Conservation (phyloP, 108 stramenopile species). For the Schizochytrium sp. region DNA sequence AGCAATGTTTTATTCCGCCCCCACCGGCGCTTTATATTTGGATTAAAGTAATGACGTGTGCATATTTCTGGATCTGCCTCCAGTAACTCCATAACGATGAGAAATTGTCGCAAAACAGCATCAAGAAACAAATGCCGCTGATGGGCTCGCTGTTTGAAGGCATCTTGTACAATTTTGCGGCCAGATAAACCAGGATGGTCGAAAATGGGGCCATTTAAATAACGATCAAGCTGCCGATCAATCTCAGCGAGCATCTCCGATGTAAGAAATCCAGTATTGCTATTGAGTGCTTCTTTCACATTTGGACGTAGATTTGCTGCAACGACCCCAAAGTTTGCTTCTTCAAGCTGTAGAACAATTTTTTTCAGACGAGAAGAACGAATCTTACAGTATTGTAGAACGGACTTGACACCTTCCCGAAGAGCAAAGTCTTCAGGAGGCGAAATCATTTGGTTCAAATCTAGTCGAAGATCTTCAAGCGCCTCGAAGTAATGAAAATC, state of each 20-base stretch:
- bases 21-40: constrained; percentile 31
- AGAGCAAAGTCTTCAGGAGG: constrained; percentile 33
- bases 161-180: constrained; percentile 21
- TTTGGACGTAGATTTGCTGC: background rate
- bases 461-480: background rate
- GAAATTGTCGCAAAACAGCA: constrained; percentile 22
- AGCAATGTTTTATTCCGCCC: background rate
- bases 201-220: constrained; percentile 35
- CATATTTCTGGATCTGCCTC: constrained; percentile 1
- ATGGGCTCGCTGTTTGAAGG: background rate
- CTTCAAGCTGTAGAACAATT: background rate
- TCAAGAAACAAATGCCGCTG: constrained; percentile 46
- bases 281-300: background rate
- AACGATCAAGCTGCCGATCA: background rate
- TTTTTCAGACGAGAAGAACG: background rate
- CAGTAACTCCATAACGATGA: constrained; percentile 57
- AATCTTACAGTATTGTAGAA: background rate
- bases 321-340: background rate
- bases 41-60: constrained; percentile 40
- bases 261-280: constrained; percentile 58
- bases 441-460: constrained; percentile 41
- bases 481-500: background rate
- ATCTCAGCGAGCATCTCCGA: background rate
- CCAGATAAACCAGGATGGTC: constrained; percentile 40
- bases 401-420: background rate